Conservation (phyloP, 192 early-diverging fungal genomes). For the Kappamyces sp. region DNA sequence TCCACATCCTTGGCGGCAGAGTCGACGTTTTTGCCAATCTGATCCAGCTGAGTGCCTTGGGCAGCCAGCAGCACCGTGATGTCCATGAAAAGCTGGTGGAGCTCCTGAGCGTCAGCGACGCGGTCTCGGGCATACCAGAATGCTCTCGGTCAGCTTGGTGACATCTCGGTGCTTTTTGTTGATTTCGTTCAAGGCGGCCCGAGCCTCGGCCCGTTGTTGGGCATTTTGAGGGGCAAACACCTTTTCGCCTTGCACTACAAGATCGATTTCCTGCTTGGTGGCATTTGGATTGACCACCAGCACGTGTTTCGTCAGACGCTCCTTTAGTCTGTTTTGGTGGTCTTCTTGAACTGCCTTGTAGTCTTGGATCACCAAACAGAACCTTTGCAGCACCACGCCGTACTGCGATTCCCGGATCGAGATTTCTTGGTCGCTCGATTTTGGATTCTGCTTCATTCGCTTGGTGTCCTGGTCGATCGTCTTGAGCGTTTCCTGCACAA, state of each 20-base stretch:
- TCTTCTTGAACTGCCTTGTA: no score
- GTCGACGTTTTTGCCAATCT: constrained; percentile 47
- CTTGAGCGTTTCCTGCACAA: background rate
- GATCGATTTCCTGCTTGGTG: constrained; percentile 59
- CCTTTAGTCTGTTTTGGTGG: background rate
- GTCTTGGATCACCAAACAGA: no score
- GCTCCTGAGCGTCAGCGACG: constrained; percentile 36
- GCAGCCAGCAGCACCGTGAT: constrained; percentile 63
- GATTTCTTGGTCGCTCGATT: background rate
- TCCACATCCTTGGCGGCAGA: constrained; percentile 44
- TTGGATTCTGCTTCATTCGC: background rate
- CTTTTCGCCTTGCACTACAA: constrained; percentile 54
- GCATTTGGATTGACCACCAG: constrained; percentile 38
- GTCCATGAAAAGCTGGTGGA: constrained; percentile 68
- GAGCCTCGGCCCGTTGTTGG: constrained; percentile 51
- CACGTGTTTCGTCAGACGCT: constrained; percentile 2
- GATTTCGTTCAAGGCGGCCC: constrained; percentile 60
- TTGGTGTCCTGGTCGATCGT: no score
- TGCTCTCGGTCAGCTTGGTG: constrained; percentile 67
- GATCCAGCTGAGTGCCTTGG: constrained; percentile 52
- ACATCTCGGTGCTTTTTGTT: constrained; percentile 68
- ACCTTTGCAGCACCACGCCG: no score
- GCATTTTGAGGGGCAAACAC: constrained; percentile 66
- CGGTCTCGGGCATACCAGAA: constrained; percentile 42
- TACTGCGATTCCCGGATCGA: background rate